These are phyloP conservation scores for Wallemia ichthyophaga DNA, from an alignment of 1,284 basidiomycete species.

Conservation along the genomic window DNA sequence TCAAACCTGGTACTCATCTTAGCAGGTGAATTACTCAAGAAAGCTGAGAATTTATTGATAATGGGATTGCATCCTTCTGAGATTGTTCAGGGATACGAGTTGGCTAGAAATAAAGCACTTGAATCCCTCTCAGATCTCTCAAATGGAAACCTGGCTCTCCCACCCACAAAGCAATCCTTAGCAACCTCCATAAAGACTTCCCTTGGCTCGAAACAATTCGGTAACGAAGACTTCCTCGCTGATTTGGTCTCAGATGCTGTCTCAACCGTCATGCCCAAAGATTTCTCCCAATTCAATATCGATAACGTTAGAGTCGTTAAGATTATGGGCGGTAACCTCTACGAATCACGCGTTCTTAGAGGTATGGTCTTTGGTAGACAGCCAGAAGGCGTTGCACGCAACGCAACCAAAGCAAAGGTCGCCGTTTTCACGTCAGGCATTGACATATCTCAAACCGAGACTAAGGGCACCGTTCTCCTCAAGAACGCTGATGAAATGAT, in stretches of 20 bases:
- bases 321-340: slow-evolving; percentile 75
- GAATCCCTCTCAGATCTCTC: slow-evolving; percentile 32
- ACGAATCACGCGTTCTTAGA: slow-evolving; percentile 57
- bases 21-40: slow-evolving; percentile 80
- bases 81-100: slow-evolving; percentile 76
- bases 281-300: slow-evolving; percentile 75
- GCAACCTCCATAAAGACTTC: slow-evolving; percentile 56
- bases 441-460: slow-evolving; percentile 88
- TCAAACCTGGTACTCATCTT: slow-evolving; percentile 89
- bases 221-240: slow-evolving; percentile 56
- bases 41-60: slow-evolving; percentile 65
- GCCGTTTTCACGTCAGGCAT: slow-evolving; percentile 79
- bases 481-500: slow-evolving; percentile 90
- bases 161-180: slow-evolving; percentile 47
- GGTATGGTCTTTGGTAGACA: slow-evolving; percentile 97
- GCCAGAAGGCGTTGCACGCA: slow-evolving; percentile 46
- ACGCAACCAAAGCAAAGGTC: slow-evolving; percentile 53
- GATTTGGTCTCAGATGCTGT: slow-evolving; percentile 75
- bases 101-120: slow-evolving; percentile 60
- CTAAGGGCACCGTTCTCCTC: slow-evolving; percentile 90
- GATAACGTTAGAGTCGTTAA: slow-evolving; percentile 97
- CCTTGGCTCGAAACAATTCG: slow-evolving; percentile 92
- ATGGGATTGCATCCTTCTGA: slow-evolving; percentile 86
- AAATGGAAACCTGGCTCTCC: slow-evolving; percentile 29
- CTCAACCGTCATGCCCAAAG: slow-evolving; percentile 58